Evolutionary conservation across 2,329 filamentous ascomycete species (phyloP).

Genomic region (Aspergillus cejpii): DNA sequence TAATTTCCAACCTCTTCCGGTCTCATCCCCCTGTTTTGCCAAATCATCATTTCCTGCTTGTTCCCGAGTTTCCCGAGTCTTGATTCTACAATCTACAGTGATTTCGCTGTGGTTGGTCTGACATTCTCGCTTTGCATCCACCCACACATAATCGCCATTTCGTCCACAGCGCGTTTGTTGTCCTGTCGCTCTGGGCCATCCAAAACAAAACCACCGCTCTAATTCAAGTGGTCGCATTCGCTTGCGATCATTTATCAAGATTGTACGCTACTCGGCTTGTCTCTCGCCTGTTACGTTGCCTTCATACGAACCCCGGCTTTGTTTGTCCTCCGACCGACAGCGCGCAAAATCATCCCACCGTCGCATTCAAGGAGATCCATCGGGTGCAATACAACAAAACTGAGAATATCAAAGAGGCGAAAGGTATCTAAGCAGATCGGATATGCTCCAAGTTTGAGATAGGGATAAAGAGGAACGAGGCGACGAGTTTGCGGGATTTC

Average conservation of each 20-base stretch:
- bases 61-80: conserved; percentile 12
- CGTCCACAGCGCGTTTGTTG: conserved; percentile 18
- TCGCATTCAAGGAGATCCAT: conserved; percentile 11
- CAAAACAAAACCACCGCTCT: not conserved
- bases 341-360: conserved; percentile 5
- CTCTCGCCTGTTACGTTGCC: not conserved
- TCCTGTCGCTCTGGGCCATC: conserved; percentile 6
- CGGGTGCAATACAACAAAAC: too few relatives aligned
- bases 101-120: conserved; percentile 14
- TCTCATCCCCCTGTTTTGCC: conserved; percentile 15
- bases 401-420: conserved; percentile 5
- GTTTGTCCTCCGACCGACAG: conserved; percentile 5
- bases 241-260: not conserved
- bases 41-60: conserved; percentile 9
- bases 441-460: conserved; percentile 27
- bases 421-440: conserved; percentile 15
- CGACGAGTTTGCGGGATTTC: conserved; percentile 20
- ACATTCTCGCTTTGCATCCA: conserved; percentile 13
- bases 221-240: not conserved
- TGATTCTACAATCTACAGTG: not conserved
- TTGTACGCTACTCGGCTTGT: not conserved
- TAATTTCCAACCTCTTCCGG: conserved; percentile 3
- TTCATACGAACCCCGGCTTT: not conserved
- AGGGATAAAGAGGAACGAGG: conserved; percentile 18
- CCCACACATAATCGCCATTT: conserved; percentile 11